phyloP scores from a whole-genome alignment of 305 asterid species.

The Plantago coronopus region DNA sequence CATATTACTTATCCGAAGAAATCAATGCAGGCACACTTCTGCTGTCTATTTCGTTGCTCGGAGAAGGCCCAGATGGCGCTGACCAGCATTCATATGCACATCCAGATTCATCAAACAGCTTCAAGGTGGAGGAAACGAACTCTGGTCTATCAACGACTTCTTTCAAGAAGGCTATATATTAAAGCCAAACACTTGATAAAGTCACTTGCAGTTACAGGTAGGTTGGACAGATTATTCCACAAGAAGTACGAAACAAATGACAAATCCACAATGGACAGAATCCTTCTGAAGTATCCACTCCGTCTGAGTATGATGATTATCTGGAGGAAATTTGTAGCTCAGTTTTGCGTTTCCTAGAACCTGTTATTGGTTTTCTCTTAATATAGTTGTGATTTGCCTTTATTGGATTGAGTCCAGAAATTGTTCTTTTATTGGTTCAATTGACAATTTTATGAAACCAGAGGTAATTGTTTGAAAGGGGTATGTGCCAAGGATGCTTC shows the following conservation, averaged over 20 bases:
- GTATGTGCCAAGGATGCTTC: too few species aligned
- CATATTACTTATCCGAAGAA: slow-evolving; percentile 14
- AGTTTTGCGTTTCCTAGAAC: too few species aligned
- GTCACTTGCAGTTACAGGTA: slow-evolving; percentile 49
- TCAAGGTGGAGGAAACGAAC: slow-evolving; percentile 29
- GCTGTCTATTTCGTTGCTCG: slow-evolving; percentile 61
- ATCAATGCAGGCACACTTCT: slow-evolving; percentile 63
- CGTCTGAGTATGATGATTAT: slow-evolving; percentile 50
- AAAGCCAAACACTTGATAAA: slow-evolving; percentile 67
- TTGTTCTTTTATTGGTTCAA: too few species aligned
- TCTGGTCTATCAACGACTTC: slow-evolving; percentile 24
- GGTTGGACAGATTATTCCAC: slow-evolving; percentile 54
- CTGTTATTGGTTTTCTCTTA: too few species aligned
- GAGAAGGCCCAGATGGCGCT: slow-evolving; percentile 37
- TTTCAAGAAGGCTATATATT: slow-evolving; percentile 30
- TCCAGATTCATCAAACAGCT: slow-evolving; percentile 24
- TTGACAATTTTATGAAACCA: too few species aligned
- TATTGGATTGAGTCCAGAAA: too few species aligned
- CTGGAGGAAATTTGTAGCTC: slow-evolving; percentile 29
- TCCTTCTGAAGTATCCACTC: slow-evolving; percentile 45
- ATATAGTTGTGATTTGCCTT: too few species aligned
- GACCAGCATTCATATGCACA: slow-evolving; percentile 27
- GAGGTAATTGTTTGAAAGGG: too few species aligned
- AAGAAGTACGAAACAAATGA: slow-evolving; percentile 49
- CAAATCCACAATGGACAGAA: slow-evolving; percentile 25